Evolutionary conservation across 2,329 filamentous ascomycete species (phyloP), one percentile per base, ranked within the genome.

Genomic region (Cladophialophora carrionii): DNA sequence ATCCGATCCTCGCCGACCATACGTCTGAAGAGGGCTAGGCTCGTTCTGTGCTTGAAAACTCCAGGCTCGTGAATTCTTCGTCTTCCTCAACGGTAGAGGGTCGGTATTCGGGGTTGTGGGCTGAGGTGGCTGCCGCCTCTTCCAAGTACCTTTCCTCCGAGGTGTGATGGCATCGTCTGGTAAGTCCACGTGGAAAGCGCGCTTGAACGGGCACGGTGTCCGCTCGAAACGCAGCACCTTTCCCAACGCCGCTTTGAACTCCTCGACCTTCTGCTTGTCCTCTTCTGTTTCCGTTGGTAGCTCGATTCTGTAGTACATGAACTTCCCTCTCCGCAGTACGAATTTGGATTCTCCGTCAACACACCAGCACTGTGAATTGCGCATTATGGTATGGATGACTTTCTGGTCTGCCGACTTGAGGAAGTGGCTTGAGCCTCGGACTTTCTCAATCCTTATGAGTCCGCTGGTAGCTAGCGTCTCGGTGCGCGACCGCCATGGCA

Each of bases 341-440:
- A 96, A 96, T 71, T 88, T 92, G 48, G 89, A 89, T 62, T 88
- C 85, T 63, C 91, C 90, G 75, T 96, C 91, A 34, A 97, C 90
- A 75, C 90, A 96, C 93, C 93, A 97, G 74, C 90, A 96, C 77
- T 96, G 92, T 64, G 92, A 96, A 76, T 91, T 91, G 26, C 91
- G 91, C 59, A 97, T 80, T 68, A 97, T 95, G 10, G 93, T 90
- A 72, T 95, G 91, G 20, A 96, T 83, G 17, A 93, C 88, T 62
- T 87, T 87, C 65, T 91, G 91, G 12, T 69, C 69, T 17, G 65
- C 63, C 69, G 92, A 96, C 76, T 90, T 94, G 9, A 97, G 83
- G 73, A 96, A 97, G 12, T 91, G 90, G 17, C 95, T 91, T 9
- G 91, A 91, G 22, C 91, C 90, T 7, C 90, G 90, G 37, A 95